These are phyloP conservation scores for Backusella circina DNA, from an alignment of 192 early-diverging fungal species.

Conservation along the genomic window DNA sequence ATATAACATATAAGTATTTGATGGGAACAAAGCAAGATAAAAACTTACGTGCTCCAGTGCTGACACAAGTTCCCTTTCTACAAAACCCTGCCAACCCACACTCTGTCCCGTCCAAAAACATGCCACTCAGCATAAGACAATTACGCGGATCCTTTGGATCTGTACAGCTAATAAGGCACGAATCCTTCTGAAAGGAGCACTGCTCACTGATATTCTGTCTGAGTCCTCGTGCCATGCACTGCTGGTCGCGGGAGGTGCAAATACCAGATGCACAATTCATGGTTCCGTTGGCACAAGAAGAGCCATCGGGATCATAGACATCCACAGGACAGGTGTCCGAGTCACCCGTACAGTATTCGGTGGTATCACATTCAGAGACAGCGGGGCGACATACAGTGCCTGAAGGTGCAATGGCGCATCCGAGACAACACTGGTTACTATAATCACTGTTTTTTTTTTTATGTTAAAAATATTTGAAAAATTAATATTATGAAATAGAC, in stretches of 20 bases:
- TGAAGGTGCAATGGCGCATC: slow-evolving; percentile 58
- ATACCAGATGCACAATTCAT: slow-evolving; percentile 65
- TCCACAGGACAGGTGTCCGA: slow-evolving; percentile 71
- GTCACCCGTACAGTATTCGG: slow-evolving; percentile 74
- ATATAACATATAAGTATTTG: neutral
- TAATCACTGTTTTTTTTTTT: slow-evolving; percentile 46
- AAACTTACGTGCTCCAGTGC: slow-evolving; percentile 22
- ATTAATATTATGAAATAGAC: neutral
- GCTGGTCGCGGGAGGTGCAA: slow-evolving; percentile 69
- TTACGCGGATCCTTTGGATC: slow-evolving; percentile 46
- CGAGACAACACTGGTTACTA: slow-evolving; percentile 82
- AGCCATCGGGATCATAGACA: slow-evolving; percentile 63
- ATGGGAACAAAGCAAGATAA: neutral
- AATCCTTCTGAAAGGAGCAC: slow-evolving; percentile 56
- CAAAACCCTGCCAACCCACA: slow-evolving; percentile 68
- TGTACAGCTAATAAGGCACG: slow-evolving; percentile 66
- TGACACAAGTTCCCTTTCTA: slow-evolving; percentile 46
- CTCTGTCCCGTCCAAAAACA: slow-evolving; percentile 67
- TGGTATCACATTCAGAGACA: slow-evolving; percentile 78
- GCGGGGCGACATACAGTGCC: slow-evolving; percentile 72
- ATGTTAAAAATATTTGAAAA: neutral
- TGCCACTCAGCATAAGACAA: slow-evolving; percentile 60
- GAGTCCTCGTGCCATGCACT: slow-evolving; percentile 63
- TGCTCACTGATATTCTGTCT: slow-evolving; percentile 51
- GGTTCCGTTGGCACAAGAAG: slow-evolving; percentile 53